Percentiles rank a stretch among this genome's conserved stretches.
phyloP scores from a whole-genome alignment of 73 alveolate species.

The Paramecium pentaurelia region DNA sequence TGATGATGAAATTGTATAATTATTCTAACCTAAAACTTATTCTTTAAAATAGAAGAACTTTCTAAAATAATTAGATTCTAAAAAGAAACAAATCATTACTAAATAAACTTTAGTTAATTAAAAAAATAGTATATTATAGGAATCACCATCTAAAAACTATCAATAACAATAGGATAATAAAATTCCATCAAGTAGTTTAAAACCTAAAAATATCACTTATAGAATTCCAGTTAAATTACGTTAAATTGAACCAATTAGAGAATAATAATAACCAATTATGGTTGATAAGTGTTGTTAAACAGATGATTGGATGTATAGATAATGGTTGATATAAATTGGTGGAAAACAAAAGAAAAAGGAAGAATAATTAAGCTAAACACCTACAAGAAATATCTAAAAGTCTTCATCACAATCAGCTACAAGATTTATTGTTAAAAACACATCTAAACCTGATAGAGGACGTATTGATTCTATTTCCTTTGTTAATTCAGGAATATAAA shows the following conservation, averaged over 20 bases:
- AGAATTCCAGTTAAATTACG: not conserved
- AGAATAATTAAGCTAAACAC: not conserved
- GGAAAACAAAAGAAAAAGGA: not conserved
- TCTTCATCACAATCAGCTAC: slow-evolving; percentile 21
- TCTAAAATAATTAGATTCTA: not conserved
- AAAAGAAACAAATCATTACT: not conserved
- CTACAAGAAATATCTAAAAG: not conserved
- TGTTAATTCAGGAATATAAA: not conserved
- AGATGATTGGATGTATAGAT: slow-evolving; percentile 39
- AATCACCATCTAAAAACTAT: not conserved
- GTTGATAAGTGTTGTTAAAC: slow-evolving; percentile 9
- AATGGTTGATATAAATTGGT: slow-evolving; percentile 17
- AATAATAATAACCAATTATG: not conserved
- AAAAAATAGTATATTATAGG: not conserved
- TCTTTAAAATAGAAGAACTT: not conserved
- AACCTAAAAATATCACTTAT: not conserved
- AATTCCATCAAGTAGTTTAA: not conserved
- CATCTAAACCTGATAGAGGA: not conserved
- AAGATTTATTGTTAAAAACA: not conserved
- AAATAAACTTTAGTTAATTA: not conserved
- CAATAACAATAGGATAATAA: not conserved
- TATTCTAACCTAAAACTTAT: slow-evolving; percentile 37
- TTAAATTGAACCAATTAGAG: not conserved
- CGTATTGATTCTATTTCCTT: not conserved
- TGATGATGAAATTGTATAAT: slow-evolving; percentile 50